A percentile compares a stretch with the other conserved stretches of the same genome.
These are phyloP conservation scores for Phytophthora agathidicida DNA, from an alignment of 352 stramenopile genomes.

Conservation along the genomic window DNA sequence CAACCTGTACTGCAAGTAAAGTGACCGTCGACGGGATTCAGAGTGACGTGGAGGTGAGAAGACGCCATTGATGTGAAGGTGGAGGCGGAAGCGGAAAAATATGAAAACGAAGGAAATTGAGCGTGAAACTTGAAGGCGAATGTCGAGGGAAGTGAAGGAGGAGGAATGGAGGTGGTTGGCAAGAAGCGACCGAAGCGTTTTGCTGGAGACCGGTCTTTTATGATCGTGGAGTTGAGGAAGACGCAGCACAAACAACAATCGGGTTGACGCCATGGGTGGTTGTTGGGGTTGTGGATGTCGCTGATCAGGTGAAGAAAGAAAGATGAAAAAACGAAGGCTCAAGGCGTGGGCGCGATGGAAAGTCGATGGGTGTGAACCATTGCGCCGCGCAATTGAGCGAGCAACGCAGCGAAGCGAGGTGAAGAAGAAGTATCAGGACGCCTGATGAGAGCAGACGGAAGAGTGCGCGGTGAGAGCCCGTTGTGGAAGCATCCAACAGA, in stretches of 20 bases:
- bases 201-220: not conserved
- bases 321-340: too few relatives aligned
- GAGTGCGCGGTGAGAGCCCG: not conserved
- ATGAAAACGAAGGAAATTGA: constrained; percentile 20
- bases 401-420: constrained; percentile 1
- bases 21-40: not conserved
- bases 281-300: not conserved
- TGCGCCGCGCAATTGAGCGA: not conserved
- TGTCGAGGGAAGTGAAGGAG: constrained; percentile 18
- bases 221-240: not conserved
- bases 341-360: too few relatives aligned
- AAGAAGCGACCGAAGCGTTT: constrained; percentile 6
- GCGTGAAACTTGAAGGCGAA: constrained; percentile 21
- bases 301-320: not conserved
- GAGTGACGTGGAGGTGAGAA: constrained; percentile 6
- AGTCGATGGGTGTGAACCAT: too few relatives aligned
- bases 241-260: not conserved
- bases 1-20: constrained; percentile 97
- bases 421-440: too few relatives aligned
- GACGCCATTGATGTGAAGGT: constrained; percentile 1
- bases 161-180: not conserved
- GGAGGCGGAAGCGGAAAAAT: not conserved
- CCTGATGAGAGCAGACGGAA: constrained; percentile 1
- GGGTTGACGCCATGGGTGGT: not conserved
- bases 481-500: constrained; percentile 9